Evolutionary conservation across 495 filamentous ascomycete genomes (phyloP), one percentile per base, ranked within the genome.

Genomic region (Xylaria bambusicola): DNA sequence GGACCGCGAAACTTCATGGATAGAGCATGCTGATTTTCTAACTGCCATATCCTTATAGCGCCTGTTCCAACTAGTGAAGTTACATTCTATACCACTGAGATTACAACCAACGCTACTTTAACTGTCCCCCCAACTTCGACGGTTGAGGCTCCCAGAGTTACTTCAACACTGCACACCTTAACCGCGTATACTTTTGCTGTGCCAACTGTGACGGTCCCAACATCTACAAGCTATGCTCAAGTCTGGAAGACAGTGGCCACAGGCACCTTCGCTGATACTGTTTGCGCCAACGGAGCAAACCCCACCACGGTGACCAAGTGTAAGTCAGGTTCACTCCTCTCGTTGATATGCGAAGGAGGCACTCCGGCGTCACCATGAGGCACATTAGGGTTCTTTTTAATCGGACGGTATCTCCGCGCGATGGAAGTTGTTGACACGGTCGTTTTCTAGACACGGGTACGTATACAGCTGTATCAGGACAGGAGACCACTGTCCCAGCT

Each of bases 161-260:
- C 49, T 10, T 31, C 9, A 9, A 52, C 49, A 21, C 10, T 52
- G 3, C 7, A 38, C 8, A 52, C 49, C 31, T n/a, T 21, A 17
- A 8, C 7, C 13, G 12, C 20, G n/a, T 38, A 23, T 6, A 52
- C 49, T 13, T 52, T 8, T 17, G 2, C 33, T 5, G 49, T 38
- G 31, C 49, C 31, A 23, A 52, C 49, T 17, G 6, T 36, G n/a
- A 52, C 49, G 33, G 12, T 52, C 8, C 33, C 49, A 17, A 38
- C 20, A 24, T 52, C 17, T 24, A 52, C 33, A 24, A 36, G 33
- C 5, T 36, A 38, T 21, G 1, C 31, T 2, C 18, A 38, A 13
- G 2, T 52, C 26, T 52, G 31, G 49, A 38, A 52, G 20, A 52
- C 49, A n/a, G 33, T 52, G 18, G 49, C 49, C 13, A 52, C 49